Conservation (phyloP, 192 early-diverging fungal species). For the Funneliformis mosseae region DNA sequence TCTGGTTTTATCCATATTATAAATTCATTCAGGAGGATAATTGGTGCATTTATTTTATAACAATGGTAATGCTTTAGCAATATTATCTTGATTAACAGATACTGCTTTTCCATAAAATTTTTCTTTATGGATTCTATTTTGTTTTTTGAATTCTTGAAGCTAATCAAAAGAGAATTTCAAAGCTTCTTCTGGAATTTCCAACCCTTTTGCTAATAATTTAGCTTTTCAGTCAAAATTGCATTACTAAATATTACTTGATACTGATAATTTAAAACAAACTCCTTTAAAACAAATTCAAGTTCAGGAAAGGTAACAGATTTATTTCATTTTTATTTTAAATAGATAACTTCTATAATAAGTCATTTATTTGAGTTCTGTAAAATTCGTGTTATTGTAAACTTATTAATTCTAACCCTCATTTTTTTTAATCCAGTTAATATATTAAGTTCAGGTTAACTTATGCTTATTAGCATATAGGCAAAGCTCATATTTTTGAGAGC, state of each 20-base stretch:
- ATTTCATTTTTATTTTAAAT: constrained; percentile 28
- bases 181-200: no score
- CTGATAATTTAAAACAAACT: no score
- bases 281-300: no score
- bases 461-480: constrained; percentile 23
- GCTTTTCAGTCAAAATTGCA: no score
- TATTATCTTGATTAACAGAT: no score
- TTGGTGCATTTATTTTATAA: background rate
- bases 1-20: no score
- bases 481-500: constrained; percentile 23
- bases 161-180: no score
- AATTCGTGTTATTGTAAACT: constrained; percentile 17
- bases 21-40: constrained; percentile 25
- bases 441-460: background rate
- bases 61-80: no score
- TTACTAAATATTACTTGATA: no score
- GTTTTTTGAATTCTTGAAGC: no score
- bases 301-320: no score
- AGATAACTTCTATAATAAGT: background rate
- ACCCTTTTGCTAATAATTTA: no score
- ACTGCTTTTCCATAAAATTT: constrained; percentile 25
- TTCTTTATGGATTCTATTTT: constrained; percentile 35
- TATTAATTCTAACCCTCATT: constrained; percentile 20
- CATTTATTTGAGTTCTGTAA: constrained; percentile 18
- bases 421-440: constrained; percentile 30